Base-by-base conservation (phyloP, 148 eudicot genomes). In the Linanthus parryae region DNA sequence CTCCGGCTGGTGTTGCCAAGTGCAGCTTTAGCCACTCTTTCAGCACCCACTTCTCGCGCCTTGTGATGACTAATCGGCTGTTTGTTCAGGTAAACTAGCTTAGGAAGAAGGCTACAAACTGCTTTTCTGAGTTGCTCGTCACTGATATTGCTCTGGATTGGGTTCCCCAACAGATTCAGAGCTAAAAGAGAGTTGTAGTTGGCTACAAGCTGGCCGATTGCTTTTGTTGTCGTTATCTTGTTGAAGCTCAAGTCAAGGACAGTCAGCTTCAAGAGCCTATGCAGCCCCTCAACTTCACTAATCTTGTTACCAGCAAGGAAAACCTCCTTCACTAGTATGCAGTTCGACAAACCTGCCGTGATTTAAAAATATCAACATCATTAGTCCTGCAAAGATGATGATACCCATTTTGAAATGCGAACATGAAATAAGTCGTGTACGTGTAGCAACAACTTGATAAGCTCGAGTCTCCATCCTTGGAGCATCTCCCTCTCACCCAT, bases 191-290 rank as follows among this genome's bases (percentile, higher is more conserved):
- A 81, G 65, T 74, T 70, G 74, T 88, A 92, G 72, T 92, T 88
- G 22, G 96, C 94, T 22, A 84, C 94, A 28, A 92, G 73, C 69
- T 86, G 97, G 48, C 95, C 97, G 1, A 86, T 70, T 45, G 82
- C 80, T 64, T 91, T 91, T 27, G 86, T 60, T 20, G 97, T 86
- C 9, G 81, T 78, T 41, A 91, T 83, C 71, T 91, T 91, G 72
- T 91, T 91, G 77, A 86, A 91, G 79, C 97, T 80, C 34, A 91
- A 70, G 69, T 91, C 97, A 23, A 91, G 66, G 34, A 83, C 70
- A 9, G 71, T 70, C 17, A 91, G 79, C 70, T 91, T 91, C 69
- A 83, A 52, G 17, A 82, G 80, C 60, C 99, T 69, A 52, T 92
- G 96, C 21, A 87, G 70, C 47, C 99, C 99, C 58, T 92, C 99